Evolutionary conservation across 495 filamentous ascomycete species (phyloP).

Genomic region (Xylaria acuta): DNA sequence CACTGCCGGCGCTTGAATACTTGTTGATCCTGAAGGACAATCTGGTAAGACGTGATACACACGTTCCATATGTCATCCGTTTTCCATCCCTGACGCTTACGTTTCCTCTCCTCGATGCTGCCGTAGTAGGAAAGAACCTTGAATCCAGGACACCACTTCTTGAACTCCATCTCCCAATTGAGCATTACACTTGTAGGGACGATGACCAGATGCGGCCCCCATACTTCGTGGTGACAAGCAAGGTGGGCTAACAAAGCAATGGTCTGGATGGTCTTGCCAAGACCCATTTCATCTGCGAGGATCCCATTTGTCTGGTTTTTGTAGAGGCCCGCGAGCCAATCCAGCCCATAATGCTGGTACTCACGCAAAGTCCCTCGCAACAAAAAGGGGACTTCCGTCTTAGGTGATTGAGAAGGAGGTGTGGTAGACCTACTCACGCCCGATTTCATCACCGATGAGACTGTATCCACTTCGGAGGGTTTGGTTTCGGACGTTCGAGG

Average conservation of each 20-base stretch:
- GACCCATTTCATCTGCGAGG: conserved; percentile 98
- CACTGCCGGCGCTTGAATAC: conserved; percentile 92
- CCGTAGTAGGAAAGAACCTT: conserved; percentile 98
- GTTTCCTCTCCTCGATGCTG: conserved; percentile 85
- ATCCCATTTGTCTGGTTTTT: conserved; percentile 95
- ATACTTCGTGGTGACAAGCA: conserved; percentile 86
- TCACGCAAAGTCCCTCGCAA: conserved; percentile 90
- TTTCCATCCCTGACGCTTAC: conserved; percentile 89
- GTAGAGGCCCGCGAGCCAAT: conserved; percentile 95
- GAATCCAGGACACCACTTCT: conserved; percentile 98
- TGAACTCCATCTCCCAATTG: conserved; percentile 99
- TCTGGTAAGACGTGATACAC: conserved; percentile 94
- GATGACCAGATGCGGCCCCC: conserved; percentile 95
- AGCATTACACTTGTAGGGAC: conserved; percentile 98
- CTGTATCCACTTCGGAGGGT: conserved; percentile 71
- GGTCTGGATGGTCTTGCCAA: conserved; percentile 98
- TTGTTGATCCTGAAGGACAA: conserved; percentile 90
- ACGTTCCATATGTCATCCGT: conserved; percentile 94
- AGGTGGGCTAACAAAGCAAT: conserved; percentile 94
- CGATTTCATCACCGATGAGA: conserved; percentile 63
- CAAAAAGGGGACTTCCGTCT: conserved; percentile 85
- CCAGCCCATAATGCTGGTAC: conserved; percentile 94
- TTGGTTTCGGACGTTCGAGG: conserved; percentile 71
- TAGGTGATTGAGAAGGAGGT: conserved; percentile 54
- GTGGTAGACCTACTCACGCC: conserved; percentile 50